A percentile compares a stretch with the other conserved stretches of the same genome.
Conservation (phyloP, 2,329 filamentous ascomycete species). For the Fusarium solani-melongenae region DNA sequence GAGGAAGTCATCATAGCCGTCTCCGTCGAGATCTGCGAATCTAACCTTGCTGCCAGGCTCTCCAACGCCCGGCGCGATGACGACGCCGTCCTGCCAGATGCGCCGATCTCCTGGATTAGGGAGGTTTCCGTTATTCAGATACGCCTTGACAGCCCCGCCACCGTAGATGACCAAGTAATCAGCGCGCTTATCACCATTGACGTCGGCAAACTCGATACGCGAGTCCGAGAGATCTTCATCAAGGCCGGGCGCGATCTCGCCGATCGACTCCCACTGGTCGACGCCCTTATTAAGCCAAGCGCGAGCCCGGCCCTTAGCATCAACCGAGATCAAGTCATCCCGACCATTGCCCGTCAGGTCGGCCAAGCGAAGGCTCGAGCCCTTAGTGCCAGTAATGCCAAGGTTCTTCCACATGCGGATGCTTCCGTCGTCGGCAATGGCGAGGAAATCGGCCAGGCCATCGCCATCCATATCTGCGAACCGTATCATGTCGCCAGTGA, state of each 20-base stretch:
- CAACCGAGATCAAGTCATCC: slow-evolving; percentile 4
- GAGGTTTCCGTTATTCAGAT: neutral
- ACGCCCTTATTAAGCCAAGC: slow-evolving; percentile 18
- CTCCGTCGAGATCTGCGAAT: slow-evolving; percentile 8
- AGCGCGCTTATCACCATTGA: neutral
- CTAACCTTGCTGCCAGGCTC: neutral
- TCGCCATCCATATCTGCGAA: slow-evolving; percentile 29
- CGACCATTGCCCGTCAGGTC: neutral
- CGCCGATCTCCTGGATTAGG: neutral
- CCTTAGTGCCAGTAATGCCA: neutral
- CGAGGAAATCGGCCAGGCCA: no score
- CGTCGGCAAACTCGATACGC: slow-evolving; percentile 7
- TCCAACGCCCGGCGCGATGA: neutral
- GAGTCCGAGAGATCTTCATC: slow-evolving; percentile 6
- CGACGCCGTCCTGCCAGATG: neutral
- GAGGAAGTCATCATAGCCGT: slow-evolving; percentile 16
- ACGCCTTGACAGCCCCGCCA: neutral
- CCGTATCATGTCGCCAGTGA: neutral
- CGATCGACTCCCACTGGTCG: neutral
- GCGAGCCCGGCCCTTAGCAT: neutral
- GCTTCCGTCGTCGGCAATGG: no score
- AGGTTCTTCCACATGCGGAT: slow-evolving; percentile 28
- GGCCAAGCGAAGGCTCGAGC: neutral
- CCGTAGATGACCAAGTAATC: slow-evolving; percentile 5
- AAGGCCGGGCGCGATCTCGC: slow-evolving; percentile 7